Conservation (phyloP, 2,329 filamentous ascomycete genomes). For the Pezicula radicicola region DNA sequence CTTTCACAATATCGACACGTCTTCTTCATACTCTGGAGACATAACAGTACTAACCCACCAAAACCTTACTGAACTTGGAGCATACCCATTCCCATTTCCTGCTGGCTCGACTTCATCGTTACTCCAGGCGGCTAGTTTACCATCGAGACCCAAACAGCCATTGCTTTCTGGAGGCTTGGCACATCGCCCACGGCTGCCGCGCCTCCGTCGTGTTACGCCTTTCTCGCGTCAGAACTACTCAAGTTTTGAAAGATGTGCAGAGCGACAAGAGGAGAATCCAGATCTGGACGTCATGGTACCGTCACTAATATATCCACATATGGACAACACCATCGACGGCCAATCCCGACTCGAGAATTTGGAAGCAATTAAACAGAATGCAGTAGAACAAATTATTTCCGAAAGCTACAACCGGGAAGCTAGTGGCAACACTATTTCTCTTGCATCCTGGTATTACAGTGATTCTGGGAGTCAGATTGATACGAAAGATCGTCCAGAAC, state of each 20-base stretch:
- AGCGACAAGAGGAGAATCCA: background rate
- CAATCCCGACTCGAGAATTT: constrained; percentile 1
- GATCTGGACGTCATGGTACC: background rate
- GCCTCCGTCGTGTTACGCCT: constrained; percentile 10
- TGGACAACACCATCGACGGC: background rate
- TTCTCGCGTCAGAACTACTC: constrained; percentile 10
- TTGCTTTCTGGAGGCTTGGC: background rate
- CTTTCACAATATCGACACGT: constrained; percentile 13
- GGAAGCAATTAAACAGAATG: background rate
- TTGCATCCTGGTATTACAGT: constrained; percentile 6
- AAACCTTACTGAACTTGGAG: constrained; percentile 5
- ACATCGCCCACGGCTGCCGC: constrained; percentile 6
- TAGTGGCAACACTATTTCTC: constrained; percentile 9
- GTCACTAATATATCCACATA: background rate
- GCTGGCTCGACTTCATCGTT: background rate
- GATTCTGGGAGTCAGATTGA: background rate
- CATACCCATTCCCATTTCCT: constrained; percentile 2
- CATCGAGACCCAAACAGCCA: constrained; percentile 1
- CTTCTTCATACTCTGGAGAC: constrained; percentile 1
- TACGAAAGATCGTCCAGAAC: background rate
- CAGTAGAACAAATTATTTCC: background rate
- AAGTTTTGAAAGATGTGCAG: constrained; percentile 2
- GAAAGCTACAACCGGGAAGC: background rate
- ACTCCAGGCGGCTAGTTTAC: constrained; percentile 7
- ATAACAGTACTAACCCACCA: constrained; percentile 1